Conservation (phyloP, 352 stramenopile genomes). For the Globisporangium orthogonon region DNA sequence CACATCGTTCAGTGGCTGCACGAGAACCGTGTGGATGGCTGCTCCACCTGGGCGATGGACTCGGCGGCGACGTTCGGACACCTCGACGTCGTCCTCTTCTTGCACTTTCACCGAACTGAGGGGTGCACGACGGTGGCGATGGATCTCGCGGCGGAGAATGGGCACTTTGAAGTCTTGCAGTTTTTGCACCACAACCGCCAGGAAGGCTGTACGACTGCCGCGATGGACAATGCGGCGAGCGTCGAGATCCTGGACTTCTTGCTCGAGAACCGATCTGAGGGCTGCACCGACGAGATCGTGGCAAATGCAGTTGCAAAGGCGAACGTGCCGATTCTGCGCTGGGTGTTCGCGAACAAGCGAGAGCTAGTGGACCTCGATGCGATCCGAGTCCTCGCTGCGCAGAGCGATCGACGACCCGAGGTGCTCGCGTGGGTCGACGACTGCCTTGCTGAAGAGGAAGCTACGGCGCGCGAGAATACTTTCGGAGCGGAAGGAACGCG, state of each 20-base stretch:
- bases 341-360: slow-evolving; percentile 3
- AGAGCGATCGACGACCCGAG: neutral
- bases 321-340: slow-evolving; percentile 1
- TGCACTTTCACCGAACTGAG: slow-evolving; percentile 6
- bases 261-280: slow-evolving; percentile 1
- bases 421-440: slow-evolving; percentile 2
- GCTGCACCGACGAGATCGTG: slow-evolving; percentile 7
- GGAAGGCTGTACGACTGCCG: slow-evolving; percentile 5
- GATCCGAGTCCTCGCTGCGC: neutral
- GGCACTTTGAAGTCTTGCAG: slow-evolving; percentile 3
- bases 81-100: slow-evolving; percentile 2
- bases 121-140: slow-evolving; percentile 4
- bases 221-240: slow-evolving; percentile 5
- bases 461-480: neutral
- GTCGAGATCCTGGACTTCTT: slow-evolving; percentile 4
- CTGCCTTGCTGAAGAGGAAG: neutral
- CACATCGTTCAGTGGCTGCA: slow-evolving; percentile 2
- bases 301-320: neutral
- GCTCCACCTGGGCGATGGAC: slow-evolving; percentile 5
- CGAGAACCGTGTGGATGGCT: slow-evolving; percentile 4
- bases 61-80: slow-evolving; percentile 3
- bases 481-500: neutral
- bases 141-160: slow-evolving; percentile 5
- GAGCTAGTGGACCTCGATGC: slow-evolving; percentile 2
- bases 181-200: slow-evolving; percentile 6